Evolutionary conservation across 2,329 filamentous ascomycete genomes (phyloP).

Genomic region (Nemania diffusa): DNA sequence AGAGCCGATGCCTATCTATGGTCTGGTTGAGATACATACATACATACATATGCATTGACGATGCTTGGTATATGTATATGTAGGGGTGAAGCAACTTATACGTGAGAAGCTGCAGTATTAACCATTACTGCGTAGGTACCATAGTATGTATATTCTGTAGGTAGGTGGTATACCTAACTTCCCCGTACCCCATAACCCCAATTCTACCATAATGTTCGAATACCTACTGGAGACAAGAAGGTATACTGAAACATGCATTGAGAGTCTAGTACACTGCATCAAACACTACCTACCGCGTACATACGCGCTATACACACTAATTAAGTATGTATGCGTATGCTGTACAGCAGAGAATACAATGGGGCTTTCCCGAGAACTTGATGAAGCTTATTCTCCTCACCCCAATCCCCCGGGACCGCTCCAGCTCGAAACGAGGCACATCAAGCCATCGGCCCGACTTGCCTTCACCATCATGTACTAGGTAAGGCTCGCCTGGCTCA

Average conservation of each 20-base stretch:
- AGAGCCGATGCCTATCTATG: not conserved
- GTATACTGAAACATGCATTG: not conserved
- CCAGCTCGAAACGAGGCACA: conserved; percentile 28
- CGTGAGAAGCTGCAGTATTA: not conserved
- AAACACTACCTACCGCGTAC: not conserved
- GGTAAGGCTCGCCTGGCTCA: conserved; percentile 21
- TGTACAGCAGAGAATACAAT: not conserved
- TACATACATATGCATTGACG: not conserved
- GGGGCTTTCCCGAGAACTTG: conserved; percentile 2
- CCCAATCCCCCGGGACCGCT: conserved; percentile 21
- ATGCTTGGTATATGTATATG: too few relatives aligned
- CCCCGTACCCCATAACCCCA: conserved; percentile 1
- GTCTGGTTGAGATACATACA: not conserved
- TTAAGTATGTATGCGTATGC: not conserved
- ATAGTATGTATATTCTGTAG: not conserved
- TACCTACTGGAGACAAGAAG: not conserved
- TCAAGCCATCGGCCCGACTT: conserved; percentile 34
- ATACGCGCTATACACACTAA: not conserved
- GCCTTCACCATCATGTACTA: conserved; percentile 28
- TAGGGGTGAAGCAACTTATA: too few relatives aligned
- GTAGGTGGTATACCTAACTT: not conserved
- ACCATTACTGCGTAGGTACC: not conserved
- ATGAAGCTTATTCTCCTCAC: conserved; percentile 10
- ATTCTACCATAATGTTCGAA: not conserved
- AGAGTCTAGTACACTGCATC: not conserved